These are phyloP conservation scores for Kwoniella sp. DNA, from an alignment of 768 basidiomycete species.

Conservation along the genomic window DNA sequence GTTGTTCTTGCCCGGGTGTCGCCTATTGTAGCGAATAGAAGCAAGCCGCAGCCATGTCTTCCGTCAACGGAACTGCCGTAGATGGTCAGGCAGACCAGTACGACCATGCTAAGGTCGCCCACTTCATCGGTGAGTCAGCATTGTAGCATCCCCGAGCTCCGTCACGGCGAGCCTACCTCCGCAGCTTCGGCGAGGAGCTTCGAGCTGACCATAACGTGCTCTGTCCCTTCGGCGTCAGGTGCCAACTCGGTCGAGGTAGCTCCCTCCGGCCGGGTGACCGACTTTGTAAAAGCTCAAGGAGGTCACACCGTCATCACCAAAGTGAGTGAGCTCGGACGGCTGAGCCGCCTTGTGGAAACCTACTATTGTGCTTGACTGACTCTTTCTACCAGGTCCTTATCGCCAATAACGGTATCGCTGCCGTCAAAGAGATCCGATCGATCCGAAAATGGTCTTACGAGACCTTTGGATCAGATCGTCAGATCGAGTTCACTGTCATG, in stretches of 20 bases:
- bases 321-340: constrained; percentile 60
- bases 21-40: neutral
- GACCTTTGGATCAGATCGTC: constrained; percentile 93
- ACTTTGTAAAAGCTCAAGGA: constrained; percentile 87
- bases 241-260: constrained; percentile 90
- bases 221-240: constrained; percentile 63
- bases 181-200: neutral
- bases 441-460: constrained; percentile 99
- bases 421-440: constrained; percentile 98
- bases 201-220: constrained; percentile 5
- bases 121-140: constrained; percentile 64
- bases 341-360: too few species aligned
- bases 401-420: constrained; percentile 98
- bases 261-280: constrained; percentile 72
- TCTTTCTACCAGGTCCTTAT: constrained; percentile 79
- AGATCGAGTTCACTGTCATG: constrained; percentile 99
- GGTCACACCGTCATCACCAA: constrained; percentile 99
- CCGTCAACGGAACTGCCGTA: constrained; percentile 23
- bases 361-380: neutral
- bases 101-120: constrained; percentile 66
- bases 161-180: neutral
- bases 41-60: constrained; percentile 14
- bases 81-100: constrained; percentile 40
- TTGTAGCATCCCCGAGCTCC: neutral
- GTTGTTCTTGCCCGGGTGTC: too few species aligned